Percentiles rank a stretch among this genome's conserved stretches.
Evolutionary conservation across 2,329 filamentous ascomycete genomes (phyloP).

Genomic region (Cucurbitaria berberidis): DNA sequence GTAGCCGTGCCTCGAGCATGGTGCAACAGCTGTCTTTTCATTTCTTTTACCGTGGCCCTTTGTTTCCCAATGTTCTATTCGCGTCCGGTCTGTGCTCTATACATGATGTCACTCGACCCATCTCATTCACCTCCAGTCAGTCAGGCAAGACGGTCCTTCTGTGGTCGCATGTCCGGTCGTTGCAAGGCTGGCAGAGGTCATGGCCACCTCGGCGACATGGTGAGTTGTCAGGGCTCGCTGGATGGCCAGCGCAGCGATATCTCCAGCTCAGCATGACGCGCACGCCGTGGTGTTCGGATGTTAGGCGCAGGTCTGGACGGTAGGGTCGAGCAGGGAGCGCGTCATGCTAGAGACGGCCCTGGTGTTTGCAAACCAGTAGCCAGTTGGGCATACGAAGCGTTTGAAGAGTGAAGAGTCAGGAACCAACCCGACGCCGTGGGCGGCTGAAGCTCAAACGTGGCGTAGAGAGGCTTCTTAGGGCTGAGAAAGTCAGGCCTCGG

Average conservation of each 20-base stretch:
- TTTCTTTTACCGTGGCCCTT: slow-evolving; percentile 16
- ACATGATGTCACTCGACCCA: slow-evolving; percentile 31
- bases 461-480: slow-evolving; percentile 26
- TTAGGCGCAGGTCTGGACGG: not conserved
- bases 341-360: slow-evolving; percentile 3
- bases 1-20: slow-evolving; percentile 9
- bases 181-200: slow-evolving; percentile 6
- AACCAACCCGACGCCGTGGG: slow-evolving; percentile 33
- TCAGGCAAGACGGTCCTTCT: slow-evolving; percentile 5
- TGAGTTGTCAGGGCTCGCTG: slow-evolving; percentile 33
- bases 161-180: slow-evolving; percentile 17
- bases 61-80: slow-evolving; percentile 9
- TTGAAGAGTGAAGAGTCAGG: slow-evolving; percentile 35
- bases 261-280: slow-evolving; percentile 22
- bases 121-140: slow-evolving; percentile 4
- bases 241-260: slow-evolving; percentile 26
- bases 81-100: slow-evolving; percentile 16
- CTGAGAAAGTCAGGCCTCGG: slow-evolving; percentile 31
- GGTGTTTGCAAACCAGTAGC: slow-evolving; percentile 2
- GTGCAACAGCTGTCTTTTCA: slow-evolving; percentile 24
- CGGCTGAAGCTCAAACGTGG: slow-evolving; percentile 36
- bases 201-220: slow-evolving; percentile 17
- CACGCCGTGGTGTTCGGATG: slow-evolving; percentile 2
- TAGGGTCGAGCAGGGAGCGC: slow-evolving; percentile 6
- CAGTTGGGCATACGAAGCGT: slow-evolving; percentile 15